phyloP scores from a whole-genome alignment of 2,329 filamentous ascomycete species.

The Knoxdaviesia proteae region DNA sequence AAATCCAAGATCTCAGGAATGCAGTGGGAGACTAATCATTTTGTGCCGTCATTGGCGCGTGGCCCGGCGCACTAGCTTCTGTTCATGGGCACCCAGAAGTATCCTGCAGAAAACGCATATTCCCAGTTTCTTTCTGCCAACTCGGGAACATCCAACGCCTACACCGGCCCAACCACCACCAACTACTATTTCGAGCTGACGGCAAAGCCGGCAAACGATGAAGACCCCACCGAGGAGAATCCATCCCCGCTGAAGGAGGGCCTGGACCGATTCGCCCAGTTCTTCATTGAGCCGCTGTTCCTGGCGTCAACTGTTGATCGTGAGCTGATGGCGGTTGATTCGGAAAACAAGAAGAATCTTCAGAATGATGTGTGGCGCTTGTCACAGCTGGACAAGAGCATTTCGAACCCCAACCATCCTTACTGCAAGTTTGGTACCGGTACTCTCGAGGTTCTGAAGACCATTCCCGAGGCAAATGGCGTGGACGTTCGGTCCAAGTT shows the following conservation, averaged over 20 bases:
- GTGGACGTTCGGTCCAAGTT: constrained; percentile 80
- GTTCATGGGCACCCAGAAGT: constrained; percentile 99
- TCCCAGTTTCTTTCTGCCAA: constrained; percentile 78
- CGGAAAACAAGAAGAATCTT: constrained; percentile 93
- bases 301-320: constrained; percentile 67
- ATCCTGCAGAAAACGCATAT: constrained; percentile 88
- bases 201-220: constrained; percentile 47
- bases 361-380: constrained; percentile 79
- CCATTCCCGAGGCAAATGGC: constrained; percentile 55
- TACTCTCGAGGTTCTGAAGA: constrained; percentile 70
- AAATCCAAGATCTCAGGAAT: no score
- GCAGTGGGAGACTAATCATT: no score
- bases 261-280: constrained; percentile 80
- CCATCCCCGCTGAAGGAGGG: constrained; percentile 52
- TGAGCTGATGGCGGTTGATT: constrained; percentile 76
- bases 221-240: constrained; percentile 32
- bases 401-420: constrained; percentile 75
- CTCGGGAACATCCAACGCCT: constrained; percentile 85
- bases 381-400: constrained; percentile 68
- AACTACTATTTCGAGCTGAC: constrained; percentile 97
- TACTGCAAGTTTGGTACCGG: constrained; percentile 86
- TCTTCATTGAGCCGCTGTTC: constrained; percentile 79
- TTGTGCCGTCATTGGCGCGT: no score
- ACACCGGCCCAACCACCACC: constrained; percentile 79
- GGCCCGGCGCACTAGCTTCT: constrained; percentile 31